Evolutionary conservation across 2,329 filamentous ascomycete genomes (phyloP), one percentile per base, ranked within the genome.

Genomic region (Aspergillus oerlinghausenensis): DNA sequence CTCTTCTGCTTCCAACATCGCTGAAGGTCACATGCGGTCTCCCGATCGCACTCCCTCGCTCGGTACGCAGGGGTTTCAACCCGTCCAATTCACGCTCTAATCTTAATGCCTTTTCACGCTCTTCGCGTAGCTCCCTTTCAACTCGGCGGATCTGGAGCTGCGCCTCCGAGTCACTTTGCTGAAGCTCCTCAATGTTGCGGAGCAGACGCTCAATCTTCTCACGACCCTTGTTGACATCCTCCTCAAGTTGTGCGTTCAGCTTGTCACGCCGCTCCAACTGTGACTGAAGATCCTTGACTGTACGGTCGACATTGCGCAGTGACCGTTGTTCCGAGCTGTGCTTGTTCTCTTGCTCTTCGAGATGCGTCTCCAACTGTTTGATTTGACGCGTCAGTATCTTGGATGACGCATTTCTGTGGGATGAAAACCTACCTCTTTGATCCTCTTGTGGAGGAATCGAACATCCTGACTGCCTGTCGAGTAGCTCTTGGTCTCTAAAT

Each of bases 401-500:
- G 38, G 32, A 10, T 17, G 4, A 11, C 32, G 35, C 28, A 3
- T 5, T 5, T 17, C 4, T 11, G 43, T 32, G 6, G 14, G 11
- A 9, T 17, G 11, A 49, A 10, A 26, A 28, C 85, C 82, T 81
- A 96, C 92, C 83, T 97, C 93, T 78, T 97, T 92, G 63, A 99
- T 91, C 51, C 93, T 86, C 69, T 92, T 93, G 75, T 97, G 90
- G 67, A 97, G 77, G 79, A 97, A 97, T 69, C 94, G 89, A 64
- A 97, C 90, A 75, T 97, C 93, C 67, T 96, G 91, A 73, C 92
- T 96, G 25, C 90, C 90, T 63, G 88, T 95, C 21, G 92, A 94
- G 76, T 96, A 97, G 53, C 92, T 92, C 80, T 97, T 97, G 47
- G 94, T 97, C 78, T 99, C 93, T 8, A 97, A 82, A 71, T 97